Base-by-base conservation (phyloP, 2,329 filamentous ascomycete species). In the Didymella lethalis region DNA sequence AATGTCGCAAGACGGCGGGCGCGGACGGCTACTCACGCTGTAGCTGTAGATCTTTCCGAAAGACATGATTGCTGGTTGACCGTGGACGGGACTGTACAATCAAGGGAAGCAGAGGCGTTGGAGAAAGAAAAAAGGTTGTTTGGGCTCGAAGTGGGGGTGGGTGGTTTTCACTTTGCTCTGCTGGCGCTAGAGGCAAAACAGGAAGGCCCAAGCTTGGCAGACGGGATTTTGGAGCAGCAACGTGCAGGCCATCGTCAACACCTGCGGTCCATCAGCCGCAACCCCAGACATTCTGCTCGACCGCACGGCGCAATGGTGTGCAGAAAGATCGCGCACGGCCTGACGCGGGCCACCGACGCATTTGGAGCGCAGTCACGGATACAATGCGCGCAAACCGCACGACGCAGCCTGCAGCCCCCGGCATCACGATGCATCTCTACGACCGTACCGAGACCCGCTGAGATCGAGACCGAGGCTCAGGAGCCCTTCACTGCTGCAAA, bases 11-110 rank as follows among this genome's bases (percentile, higher is more conserved):
- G 32, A 26, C 26, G 26, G 48, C 31, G 59, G 36, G 40, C 43
- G 46, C 40, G 8, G n/a, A 20, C 11, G 57, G 47, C 18, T 36
- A 67, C 66, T 14, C 61, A 75, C 94, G 83, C 87, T 79, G 81
- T 86, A 88, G 79, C 90, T 91, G 88, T 95, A 98, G 78, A 99
- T 88, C 86, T 96, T 99, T 84, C 95, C 95, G 87, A 99, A 98
- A 79, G 91, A 86, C 90, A 96, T 96, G 81, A 86, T 92, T 84
- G 79, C 76, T 64, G 61, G 59, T 65, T 52, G 53, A 59, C 63
- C 61, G 61, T 64, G 54, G 61, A 54, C 64, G 63, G 64, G 46
- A 65, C 58, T 64, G 63, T 54, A 70, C 72, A 76, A 73, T 68
- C 72, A 73, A 66, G 61, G 59, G 62, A 61, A 63, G 65, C 57